Base-by-base conservation (phyloP, 2,329 filamentous ascomycete species). In the Bimuria novae-zelandiae region DNA sequence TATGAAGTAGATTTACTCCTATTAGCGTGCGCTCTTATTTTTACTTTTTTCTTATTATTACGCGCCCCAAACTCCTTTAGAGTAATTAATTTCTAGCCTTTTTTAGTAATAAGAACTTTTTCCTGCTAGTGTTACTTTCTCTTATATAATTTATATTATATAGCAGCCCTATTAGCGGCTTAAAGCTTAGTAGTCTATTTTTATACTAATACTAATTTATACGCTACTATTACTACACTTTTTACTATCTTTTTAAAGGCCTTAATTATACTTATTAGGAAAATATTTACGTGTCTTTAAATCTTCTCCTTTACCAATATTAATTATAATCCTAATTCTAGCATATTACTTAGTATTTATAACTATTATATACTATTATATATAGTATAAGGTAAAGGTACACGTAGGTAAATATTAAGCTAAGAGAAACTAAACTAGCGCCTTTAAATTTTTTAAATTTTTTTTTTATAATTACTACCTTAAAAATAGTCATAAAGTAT, bases 361-460 rank as follows among this genome's bases (percentile, higher is more conserved):
- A 48, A 59, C 54, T 59, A 21, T 56, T 29, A 61, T 39, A 40
- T 51, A 32, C 33, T 12, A 23, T 56, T 51, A 7, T 56, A 49
- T 14, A 40, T 36, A 49, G 48, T 36, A 23, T 52, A 50, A 45
- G 30, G 53, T 56, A 39, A 51, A 52, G 33, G 47, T 35, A 54
- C 59, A 21, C 50, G 35, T 27, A 64, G 32, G 41, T 59, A 35
- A 14, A 63, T 57, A 46, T 68, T 54, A 60, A 75, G 65, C 54
- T 60, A n/a, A n/a, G n/a, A n/a, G n/a, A n/a, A n/a, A n/a, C n/a
- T n/a, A n/a, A n/a, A n/a, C n/a, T n/a, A n/a, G n/a, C n/a, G n/a
- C n/a, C n/a, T n/a, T n/a, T n/a, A n/a, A n/a, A n/a, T n/a, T n/a
- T n/a, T n/a, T n/a, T n/a, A n/a, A n/a, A n/a, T n/a, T n/a, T n/a